Evolutionary conservation across 2,329 filamentous ascomycete species (phyloP).

Genomic region (Aspergillus latus): DNA sequence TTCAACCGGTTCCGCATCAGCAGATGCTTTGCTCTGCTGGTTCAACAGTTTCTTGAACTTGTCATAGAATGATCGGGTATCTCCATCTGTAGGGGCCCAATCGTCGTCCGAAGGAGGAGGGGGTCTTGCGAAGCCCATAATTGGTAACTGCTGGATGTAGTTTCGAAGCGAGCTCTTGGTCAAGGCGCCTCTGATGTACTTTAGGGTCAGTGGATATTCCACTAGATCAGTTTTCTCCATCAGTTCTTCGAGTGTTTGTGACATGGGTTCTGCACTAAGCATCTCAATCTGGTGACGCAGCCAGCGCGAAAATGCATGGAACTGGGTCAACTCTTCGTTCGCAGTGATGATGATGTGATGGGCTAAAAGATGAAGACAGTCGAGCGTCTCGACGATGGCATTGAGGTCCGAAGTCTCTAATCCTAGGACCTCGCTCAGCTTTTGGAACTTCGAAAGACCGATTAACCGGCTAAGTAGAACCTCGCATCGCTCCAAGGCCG

Average conservation of each 20-base stretch:
- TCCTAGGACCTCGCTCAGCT: constrained; percentile 64
- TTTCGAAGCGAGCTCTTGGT: constrained; percentile 63
- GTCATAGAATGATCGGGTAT: constrained; percentile 45
- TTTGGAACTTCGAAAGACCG: constrained; percentile 79
- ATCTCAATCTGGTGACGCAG: constrained; percentile 79
- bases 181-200: constrained; percentile 74
- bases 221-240: constrained; percentile 75
- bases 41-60: constrained; percentile 54
- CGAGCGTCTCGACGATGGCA: constrained; percentile 64
- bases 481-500: constrained; percentile 77
- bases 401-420: constrained; percentile 64
- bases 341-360: constrained; percentile 70
- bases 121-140: constrained; percentile 31
- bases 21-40: constrained; percentile 50
- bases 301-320: constrained; percentile 78
- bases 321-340: constrained; percentile 75
- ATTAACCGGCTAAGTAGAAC: constrained; percentile 80
- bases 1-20: constrained; percentile 50
- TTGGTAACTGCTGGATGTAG: constrained; percentile 50
- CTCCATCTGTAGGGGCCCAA: constrained; percentile 39
- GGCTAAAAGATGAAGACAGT: constrained; percentile 71
- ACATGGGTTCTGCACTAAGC: constrained; percentile 63
- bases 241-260: constrained; percentile 64
- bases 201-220: constrained; percentile 69
- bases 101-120: constrained; percentile 34